Evolutionary conservation across 1,139 yeast genomes (phyloP).

Genomic region (Hansenula sp.): DNA sequence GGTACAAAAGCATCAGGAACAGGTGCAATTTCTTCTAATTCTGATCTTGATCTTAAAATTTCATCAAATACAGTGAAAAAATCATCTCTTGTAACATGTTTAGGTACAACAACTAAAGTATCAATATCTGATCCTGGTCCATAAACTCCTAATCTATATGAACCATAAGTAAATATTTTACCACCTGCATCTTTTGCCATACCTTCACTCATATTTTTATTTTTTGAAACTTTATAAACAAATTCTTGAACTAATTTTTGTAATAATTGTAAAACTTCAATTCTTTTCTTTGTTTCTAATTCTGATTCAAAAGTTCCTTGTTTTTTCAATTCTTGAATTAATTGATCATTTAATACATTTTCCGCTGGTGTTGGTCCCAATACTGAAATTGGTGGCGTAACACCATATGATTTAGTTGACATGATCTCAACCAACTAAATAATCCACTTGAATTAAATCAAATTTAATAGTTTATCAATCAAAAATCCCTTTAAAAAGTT

Average conservation of each 20-base stretch:
- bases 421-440: too few relatives aligned
- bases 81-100: constrained; percentile 87
- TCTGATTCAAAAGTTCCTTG: constrained; percentile 90
- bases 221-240: constrained; percentile 73
- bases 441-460: too few relatives aligned
- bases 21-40: constrained; percentile 81
- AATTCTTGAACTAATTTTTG: constrained; percentile 76
- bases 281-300: constrained; percentile 72
- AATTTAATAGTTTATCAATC: too few relatives aligned
- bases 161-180: constrained; percentile 90
- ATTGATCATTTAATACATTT: constrained; percentile 62
- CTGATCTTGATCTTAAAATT: constrained; percentile 64
- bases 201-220: constrained; percentile 91
- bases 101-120: constrained; percentile 91
- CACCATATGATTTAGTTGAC: constrained; percentile 49
- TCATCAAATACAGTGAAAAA: constrained; percentile 77
- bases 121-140: constrained; percentile 99
- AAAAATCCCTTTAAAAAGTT: too few relatives aligned
- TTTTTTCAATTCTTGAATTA: constrained; percentile 75
- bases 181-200: constrained; percentile 99
- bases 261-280: constrained; percentile 61
- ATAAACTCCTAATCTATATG: constrained; percentile 90
- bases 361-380: constrained; percentile 85
- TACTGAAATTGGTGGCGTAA: constrained; percentile 83
- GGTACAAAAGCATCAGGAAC: constrained; percentile 99